A percentile compares a stretch with the other conserved stretches of the same genome.
These are phyloP conservation scores for Zygoascus sp. DNA, from an alignment of 1,139 yeast genomes.

Conservation along the genomic window DNA sequence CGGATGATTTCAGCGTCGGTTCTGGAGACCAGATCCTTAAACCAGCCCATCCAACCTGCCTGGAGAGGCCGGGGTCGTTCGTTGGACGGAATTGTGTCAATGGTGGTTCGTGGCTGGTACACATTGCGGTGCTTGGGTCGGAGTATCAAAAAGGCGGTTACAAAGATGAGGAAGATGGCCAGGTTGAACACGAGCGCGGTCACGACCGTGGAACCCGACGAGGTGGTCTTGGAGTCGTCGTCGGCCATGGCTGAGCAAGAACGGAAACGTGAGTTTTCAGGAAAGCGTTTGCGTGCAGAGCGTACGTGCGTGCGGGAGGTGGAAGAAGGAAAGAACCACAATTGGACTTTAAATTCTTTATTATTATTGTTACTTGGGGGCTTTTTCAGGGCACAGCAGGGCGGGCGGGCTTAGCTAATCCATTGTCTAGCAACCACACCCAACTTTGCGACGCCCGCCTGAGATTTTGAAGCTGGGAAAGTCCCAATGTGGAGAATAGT, in stretches of 20 bases:
- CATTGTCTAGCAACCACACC: background rate
- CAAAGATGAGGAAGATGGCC: slow-evolving; percentile 53
- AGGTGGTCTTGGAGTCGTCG: slow-evolving; percentile 15
- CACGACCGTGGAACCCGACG: slow-evolving; percentile 41
- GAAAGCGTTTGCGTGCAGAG: too few species aligned
- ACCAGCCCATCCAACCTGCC: slow-evolving; percentile 35
- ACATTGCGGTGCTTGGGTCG: slow-evolving; percentile 65
- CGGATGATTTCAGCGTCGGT: slow-evolving; percentile 69
- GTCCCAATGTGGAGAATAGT: too few species aligned
- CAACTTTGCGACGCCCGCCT: slow-evolving; percentile 4
- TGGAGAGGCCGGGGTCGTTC: slow-evolving; percentile 35
- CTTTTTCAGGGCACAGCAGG: background rate
- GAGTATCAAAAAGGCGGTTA: slow-evolving; percentile 54
- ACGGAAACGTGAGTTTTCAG: too few species aligned
- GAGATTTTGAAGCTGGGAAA: too few species aligned
- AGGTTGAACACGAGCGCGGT: slow-evolving; percentile 53
- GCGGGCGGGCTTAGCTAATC: background rate
- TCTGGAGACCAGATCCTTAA: slow-evolving; percentile 38
- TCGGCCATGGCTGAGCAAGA: background rate
- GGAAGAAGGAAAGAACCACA: too few species aligned
- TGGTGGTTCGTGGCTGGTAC: slow-evolving; percentile 76
- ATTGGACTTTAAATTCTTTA: too few species aligned
- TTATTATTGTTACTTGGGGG: background rate
- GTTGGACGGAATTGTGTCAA: slow-evolving; percentile 43
- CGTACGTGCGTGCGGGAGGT: background rate